Conservation (phyloP, 768 basidiomycete genomes). For the Lactarius deliciosus region DNA sequence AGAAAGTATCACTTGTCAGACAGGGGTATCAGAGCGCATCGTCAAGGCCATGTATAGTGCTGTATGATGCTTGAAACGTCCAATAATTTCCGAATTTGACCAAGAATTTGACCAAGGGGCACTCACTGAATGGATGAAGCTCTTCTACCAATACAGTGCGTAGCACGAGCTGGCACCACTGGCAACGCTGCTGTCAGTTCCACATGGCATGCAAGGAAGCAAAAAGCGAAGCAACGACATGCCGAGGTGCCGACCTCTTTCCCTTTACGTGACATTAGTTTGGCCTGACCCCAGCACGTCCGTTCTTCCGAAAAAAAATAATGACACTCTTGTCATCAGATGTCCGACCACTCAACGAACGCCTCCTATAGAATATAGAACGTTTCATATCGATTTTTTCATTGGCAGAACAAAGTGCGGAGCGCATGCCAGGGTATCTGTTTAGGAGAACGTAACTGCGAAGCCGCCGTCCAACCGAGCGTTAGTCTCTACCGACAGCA, state of each 20-base stretch:
- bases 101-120: background rate
- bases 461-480: constrained; percentile 41
- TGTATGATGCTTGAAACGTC: background rate
- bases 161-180: background rate
- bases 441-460: constrained; percentile 16
- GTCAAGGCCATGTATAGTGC: too few relatives aligned
- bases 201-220: background rate
- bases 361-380: background rate
- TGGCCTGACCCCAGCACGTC: too few relatives aligned
- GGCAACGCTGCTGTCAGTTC: background rate
- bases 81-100: background rate
- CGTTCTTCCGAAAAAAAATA: too few relatives aligned
- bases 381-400: background rate
- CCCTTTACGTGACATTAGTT: background rate
- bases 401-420: background rate
- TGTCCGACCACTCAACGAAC: background rate
- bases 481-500: constrained; percentile 46
- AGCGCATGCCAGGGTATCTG: background rate
- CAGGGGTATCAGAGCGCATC: background rate
- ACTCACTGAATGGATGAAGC: background rate
- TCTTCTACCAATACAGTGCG: too few relatives aligned
- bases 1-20: too few relatives aligned
- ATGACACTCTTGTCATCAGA: background rate
- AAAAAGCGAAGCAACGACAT: background rate
- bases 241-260: background rate